phyloP scores from a whole-genome alignment of 2,329 filamentous ascomycete genomes.

The Diaporthe humulicola region DNA sequence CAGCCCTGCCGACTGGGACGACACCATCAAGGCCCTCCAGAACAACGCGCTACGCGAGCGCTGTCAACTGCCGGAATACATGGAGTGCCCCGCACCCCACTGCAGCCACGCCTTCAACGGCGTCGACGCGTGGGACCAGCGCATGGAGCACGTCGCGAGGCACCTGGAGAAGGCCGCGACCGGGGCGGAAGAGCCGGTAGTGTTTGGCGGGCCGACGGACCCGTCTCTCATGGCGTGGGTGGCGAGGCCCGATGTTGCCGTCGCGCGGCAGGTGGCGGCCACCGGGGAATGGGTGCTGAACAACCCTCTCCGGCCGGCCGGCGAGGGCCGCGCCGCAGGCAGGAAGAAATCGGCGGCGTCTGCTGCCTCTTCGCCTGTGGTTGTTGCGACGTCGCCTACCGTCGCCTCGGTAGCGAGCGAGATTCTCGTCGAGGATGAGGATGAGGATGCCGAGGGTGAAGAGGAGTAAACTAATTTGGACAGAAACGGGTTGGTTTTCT shows the following conservation, averaged over 20 bases:
- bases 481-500: neutral
- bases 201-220: slow-evolving; percentile 57
- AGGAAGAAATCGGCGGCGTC: slow-evolving; percentile 27
- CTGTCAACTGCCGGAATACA: slow-evolving; percentile 71
- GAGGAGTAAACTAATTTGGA: slow-evolving; percentile 31
- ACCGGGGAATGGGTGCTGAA: slow-evolving; percentile 51
- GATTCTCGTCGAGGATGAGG: slow-evolving; percentile 38
- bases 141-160: slow-evolving; percentile 88
- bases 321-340: slow-evolving; percentile 29
- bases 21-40: slow-evolving; percentile 68
- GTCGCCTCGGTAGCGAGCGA: slow-evolving; percentile 31
- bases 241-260: slow-evolving; percentile 51
- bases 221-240: slow-evolving; percentile 57
- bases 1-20: slow-evolving; percentile 58
- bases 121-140: slow-evolving; percentile 77
- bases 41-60: slow-evolving; percentile 70
- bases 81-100: slow-evolving; percentile 71
- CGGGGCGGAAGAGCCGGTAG: slow-evolving; percentile 48
- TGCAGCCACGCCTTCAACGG: slow-evolving; percentile 74
- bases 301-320: slow-evolving; percentile 45
- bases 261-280: slow-evolving; percentile 47
- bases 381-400: slow-evolving; percentile 2
- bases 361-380: slow-evolving; percentile 3
- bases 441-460: slow-evolving; percentile 41
- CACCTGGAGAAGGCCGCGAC: slow-evolving; percentile 75